These are phyloP conservation scores for Inga laurina DNA, from an alignment of 306 rosid genomes.

Conservation along the genomic window DNA sequence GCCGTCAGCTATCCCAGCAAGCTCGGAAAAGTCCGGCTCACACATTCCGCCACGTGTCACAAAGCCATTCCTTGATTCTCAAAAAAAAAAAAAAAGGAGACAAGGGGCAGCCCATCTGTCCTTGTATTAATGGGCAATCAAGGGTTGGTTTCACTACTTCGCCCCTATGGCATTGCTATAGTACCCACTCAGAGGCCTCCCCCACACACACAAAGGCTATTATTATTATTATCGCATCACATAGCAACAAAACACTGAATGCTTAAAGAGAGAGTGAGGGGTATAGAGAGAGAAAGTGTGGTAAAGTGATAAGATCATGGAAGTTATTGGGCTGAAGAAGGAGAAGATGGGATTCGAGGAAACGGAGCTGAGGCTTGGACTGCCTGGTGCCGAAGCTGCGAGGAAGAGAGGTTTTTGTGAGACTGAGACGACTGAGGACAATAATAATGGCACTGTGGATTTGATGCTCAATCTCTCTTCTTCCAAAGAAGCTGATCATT, in stretches of 20 bases:
- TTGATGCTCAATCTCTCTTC: conserved; percentile 66
- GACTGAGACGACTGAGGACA: conserved; percentile 26
- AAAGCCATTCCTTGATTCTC: conserved; percentile 8
- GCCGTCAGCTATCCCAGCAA: conserved; percentile 68
- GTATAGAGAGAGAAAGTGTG: conserved; percentile 43
- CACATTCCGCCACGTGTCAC: conserved; percentile 59
- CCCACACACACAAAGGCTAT: conserved; percentile 19
- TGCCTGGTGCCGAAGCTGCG: conserved; percentile 52
- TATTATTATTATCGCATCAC: conserved; percentile 54
- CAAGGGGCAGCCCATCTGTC: conserved; percentile 25
- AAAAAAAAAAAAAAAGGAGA: background rate
- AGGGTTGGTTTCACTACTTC: conserved; percentile 40
- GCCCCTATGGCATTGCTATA: conserved; percentile 13
- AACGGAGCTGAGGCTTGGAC: conserved; percentile 76
- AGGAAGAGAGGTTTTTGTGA: conserved; percentile 68
- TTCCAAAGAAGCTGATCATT: conserved; percentile 35
- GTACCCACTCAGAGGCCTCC: conserved; percentile 5
- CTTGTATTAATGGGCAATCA: conserved; percentile 53
- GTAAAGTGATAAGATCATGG: conserved; percentile 39
- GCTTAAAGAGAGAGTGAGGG: conserved; percentile 40
- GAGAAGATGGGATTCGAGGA: conserved; percentile 60
- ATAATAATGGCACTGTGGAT: conserved; percentile 33
- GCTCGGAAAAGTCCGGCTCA: conserved; percentile 58
- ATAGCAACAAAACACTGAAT: conserved; percentile 41
- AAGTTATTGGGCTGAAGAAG: conserved; percentile 28